Evolutionary conservation across 75 land plant species (phyloP).

Genomic region (Sequoiadendron giganteum): DNA sequence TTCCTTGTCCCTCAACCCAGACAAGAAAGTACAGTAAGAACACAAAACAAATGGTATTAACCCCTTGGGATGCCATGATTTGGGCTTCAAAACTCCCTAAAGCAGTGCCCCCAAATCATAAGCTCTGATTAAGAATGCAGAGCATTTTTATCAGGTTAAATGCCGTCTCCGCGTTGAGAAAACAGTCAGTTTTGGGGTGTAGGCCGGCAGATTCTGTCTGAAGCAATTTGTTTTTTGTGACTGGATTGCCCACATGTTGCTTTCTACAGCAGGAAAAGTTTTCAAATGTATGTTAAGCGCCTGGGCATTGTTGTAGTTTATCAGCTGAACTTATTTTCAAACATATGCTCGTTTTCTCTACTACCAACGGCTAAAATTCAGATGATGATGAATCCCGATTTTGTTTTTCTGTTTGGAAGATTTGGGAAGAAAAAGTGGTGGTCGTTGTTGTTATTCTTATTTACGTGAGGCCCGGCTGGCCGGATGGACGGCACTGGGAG

Average conservation of each 20-base stretch:
- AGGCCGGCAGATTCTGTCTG: neutral
- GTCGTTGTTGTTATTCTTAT: too few species aligned
- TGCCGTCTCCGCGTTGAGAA: neutral
- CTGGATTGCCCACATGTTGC: neutral
- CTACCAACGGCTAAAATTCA: too few species aligned
- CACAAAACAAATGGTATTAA: neutral
- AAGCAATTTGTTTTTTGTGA: neutral
- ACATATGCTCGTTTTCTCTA: too few species aligned
- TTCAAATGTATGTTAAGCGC: neutral
- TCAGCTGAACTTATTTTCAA: too few species aligned
- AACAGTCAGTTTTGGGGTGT: neutral
- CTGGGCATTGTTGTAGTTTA: neutral
- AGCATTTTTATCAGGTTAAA: neutral
- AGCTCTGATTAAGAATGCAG: neutral
- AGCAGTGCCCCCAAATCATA: neutral
- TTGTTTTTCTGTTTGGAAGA: too few species aligned
- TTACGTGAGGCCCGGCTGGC: too few species aligned
- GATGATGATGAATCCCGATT: too few species aligned
- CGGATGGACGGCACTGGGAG: too few species aligned
- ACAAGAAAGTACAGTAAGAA: neutral
- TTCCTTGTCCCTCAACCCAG: neutral
- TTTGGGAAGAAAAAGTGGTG: too few species aligned
- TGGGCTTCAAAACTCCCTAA: neutral
- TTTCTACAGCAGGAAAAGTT: neutral
- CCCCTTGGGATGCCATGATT: neutral